A percentile compares a stretch with the other conserved stretches of the same genome.
phyloP scores from a whole-genome alignment of 2,329 filamentous ascomycete genomes.

The Capronia epimyces region DNA sequence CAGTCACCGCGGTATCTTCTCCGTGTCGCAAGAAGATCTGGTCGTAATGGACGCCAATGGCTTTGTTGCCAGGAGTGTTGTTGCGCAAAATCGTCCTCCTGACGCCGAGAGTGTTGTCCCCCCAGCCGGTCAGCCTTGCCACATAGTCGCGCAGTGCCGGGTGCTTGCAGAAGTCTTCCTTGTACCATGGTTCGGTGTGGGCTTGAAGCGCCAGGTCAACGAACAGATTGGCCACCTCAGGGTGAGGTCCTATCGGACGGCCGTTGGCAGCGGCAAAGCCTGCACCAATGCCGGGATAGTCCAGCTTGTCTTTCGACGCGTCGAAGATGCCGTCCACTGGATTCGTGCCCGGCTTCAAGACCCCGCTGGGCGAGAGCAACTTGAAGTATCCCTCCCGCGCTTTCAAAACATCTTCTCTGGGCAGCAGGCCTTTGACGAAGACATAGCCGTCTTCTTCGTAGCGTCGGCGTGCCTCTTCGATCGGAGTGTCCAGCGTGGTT shows the following conservation, averaged over 20 bases:
- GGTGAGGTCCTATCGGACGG: slow-evolving; percentile 38
- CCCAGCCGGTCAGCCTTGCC: slow-evolving; percentile 51
- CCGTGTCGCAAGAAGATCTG: slow-evolving; percentile 55
- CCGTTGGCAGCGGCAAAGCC: slow-evolving; percentile 44
- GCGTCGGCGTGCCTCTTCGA: slow-evolving; percentile 46
- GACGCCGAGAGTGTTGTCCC: slow-evolving; percentile 43
- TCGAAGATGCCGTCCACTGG: slow-evolving; percentile 53
- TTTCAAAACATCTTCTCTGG: slow-evolving; percentile 49
- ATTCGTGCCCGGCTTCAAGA: slow-evolving; percentile 50
- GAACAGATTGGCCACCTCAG: slow-evolving; percentile 40
- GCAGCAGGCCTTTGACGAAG: slow-evolving; percentile 52
- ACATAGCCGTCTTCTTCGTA: slow-evolving; percentile 51
- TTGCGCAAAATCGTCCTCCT: slow-evolving; percentile 51
- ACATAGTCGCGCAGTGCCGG: slow-evolving; percentile 48
- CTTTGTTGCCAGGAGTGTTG: slow-evolving; percentile 53
- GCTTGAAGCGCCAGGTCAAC: slow-evolving; percentile 51
- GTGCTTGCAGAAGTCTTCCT: slow-evolving; percentile 51
- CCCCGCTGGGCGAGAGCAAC: slow-evolving; percentile 50
- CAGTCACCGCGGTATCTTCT: slow-evolving; percentile 51
- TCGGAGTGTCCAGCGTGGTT: slow-evolving; percentile 42
- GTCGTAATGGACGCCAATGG: slow-evolving; percentile 58
- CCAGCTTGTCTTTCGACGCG: slow-evolving; percentile 36
- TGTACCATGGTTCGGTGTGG: slow-evolving; percentile 51
- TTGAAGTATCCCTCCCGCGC: slow-evolving; percentile 51
- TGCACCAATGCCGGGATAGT: slow-evolving; percentile 52